A percentile compares a stretch with the other conserved stretches of the same genome.
These are phyloP conservation scores for Suillus subalutaceus DNA, from an alignment of 768 basidiomycete genomes.

Conservation along the genomic window DNA sequence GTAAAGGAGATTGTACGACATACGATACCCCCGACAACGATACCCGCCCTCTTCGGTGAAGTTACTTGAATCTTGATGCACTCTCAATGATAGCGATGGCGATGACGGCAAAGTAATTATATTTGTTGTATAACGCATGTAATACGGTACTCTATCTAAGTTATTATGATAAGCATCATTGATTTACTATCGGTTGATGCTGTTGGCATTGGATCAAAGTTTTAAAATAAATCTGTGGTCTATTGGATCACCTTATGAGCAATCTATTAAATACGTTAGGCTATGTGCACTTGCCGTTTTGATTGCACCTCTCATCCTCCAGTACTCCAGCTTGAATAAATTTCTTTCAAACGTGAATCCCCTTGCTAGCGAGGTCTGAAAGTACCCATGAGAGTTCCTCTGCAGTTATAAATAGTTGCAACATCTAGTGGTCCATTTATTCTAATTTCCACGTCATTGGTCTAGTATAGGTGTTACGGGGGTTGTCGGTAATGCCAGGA, in stretches of 20 bases:
- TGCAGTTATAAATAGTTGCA: not conserved
- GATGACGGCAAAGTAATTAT: not conserved
- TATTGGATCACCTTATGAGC: too few species aligned
- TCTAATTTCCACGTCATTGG: too few species aligned
- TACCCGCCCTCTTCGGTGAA: not conserved
- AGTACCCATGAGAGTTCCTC: not conserved
- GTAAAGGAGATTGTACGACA: not conserved
- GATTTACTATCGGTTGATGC: too few species aligned
- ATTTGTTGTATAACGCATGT: not conserved
- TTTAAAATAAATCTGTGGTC: too few species aligned
- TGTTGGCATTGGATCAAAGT: too few species aligned
- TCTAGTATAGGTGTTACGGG: not conserved
- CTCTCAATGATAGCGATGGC: not conserved
- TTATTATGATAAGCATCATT: not conserved
- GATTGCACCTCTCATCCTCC: not conserved
- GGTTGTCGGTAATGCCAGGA: not conserved
- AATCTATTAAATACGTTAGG: too few species aligned
- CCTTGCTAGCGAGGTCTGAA: too few species aligned
- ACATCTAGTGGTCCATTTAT: too few species aligned
- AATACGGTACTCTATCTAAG: not conserved
- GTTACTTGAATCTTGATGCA: not conserved
- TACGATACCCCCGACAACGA: not conserved
- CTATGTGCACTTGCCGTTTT: not conserved
- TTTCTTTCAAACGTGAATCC: not conserved
- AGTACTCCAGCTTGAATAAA: not conserved